These are phyloP conservation scores for Xerocomellus chrysenteron DNA, from an alignment of 768 basidiomycete genomes.

Conservation along the genomic window DNA sequence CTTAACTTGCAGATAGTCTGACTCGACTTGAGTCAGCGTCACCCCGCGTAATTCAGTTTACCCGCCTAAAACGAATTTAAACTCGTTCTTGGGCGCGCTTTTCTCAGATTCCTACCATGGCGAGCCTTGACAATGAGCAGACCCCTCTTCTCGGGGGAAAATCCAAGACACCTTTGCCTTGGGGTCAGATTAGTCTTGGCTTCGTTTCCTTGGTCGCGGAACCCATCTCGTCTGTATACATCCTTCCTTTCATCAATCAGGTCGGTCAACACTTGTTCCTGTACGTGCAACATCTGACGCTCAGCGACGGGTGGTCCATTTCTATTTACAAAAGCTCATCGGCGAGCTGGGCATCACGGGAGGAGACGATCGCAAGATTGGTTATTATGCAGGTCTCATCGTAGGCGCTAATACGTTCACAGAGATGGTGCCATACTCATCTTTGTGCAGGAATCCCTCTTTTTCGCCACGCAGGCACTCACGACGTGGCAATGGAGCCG, in stretches of 20 bases:
- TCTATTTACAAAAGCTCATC: slow-evolving; percentile 40
- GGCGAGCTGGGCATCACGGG: slow-evolving; percentile 62
- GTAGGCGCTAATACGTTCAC: slow-evolving; percentile 37
- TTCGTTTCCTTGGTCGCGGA: slow-evolving; percentile 53
- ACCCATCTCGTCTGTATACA: slow-evolving; percentile 56
- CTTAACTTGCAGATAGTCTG: background rate
- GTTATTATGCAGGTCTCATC: slow-evolving; percentile 63
- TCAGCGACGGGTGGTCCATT: background rate
- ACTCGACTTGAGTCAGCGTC: no score
- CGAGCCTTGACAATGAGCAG: slow-evolving; percentile 39
- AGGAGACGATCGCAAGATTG: slow-evolving; percentile 62
- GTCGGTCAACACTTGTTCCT: slow-evolving; percentile 23
- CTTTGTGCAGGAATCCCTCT: slow-evolving; percentile 53
- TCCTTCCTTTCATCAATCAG: slow-evolving; percentile 65
- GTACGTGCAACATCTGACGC: background rate
- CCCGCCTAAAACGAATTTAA: no score
- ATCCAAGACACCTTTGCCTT: slow-evolving; percentile 47
- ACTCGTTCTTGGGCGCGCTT: no score
- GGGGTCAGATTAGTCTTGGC: slow-evolving; percentile 48
- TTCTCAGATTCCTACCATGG: no score
- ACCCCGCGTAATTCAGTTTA: no score
- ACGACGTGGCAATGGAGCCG: slow-evolving; percentile 66
- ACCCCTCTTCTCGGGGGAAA: slow-evolving; percentile 40
- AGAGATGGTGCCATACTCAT: background rate
- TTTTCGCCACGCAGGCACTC: slow-evolving; percentile 55